Conservation (phyloP, 768 basidiomycete genomes). For the Boletus tylopilopsis region DNA sequence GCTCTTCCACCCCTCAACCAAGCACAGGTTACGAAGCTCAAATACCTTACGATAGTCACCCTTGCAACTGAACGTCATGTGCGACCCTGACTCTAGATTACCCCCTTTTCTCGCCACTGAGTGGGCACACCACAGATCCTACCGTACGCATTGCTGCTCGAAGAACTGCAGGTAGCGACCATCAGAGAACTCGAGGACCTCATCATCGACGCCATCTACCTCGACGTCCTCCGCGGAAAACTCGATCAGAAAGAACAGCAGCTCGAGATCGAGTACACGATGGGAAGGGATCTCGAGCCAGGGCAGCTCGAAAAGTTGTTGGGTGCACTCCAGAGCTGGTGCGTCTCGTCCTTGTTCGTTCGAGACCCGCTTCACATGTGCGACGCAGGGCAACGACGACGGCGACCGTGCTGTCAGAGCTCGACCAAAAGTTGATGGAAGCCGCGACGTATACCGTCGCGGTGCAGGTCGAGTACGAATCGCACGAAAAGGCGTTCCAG, state of each 20-base stretch:
- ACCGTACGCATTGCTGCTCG: conserved; percentile 70
- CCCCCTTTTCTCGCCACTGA: not conserved
- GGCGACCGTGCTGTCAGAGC: conserved; percentile 61
- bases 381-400: conserved; percentile 64
- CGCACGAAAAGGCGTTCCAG: conserved; percentile 54
- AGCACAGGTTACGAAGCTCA: conserved; percentile 82
- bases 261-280: conserved; percentile 87
- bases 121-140: conserved; percentile 55
- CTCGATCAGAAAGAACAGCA: conserved; percentile 91
- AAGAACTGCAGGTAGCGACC: conserved; percentile 67
- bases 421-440: conserved; percentile 64
- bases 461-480: conserved; percentile 41
- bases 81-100: conserved; percentile 24
- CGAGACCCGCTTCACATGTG: not conserved
- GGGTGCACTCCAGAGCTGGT: conserved; percentile 66
- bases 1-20: conserved; percentile 62
- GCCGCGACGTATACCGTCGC: conserved; percentile 45
- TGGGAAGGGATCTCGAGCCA: conserved; percentile 88
- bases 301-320: conserved; percentile 60
- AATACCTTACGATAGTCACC: conserved; percentile 88
- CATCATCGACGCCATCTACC: conserved; percentile 95
- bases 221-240: conserved; percentile 83
- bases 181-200: conserved; percentile 93
- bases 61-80: conserved; percentile 77
- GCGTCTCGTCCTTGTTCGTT: conserved; percentile 20